Evolutionary conservation across 2,329 filamentous ascomycete species (phyloP), one percentile per base, ranked within the genome.

Genomic region (Hyphodiscus sp.): DNA sequence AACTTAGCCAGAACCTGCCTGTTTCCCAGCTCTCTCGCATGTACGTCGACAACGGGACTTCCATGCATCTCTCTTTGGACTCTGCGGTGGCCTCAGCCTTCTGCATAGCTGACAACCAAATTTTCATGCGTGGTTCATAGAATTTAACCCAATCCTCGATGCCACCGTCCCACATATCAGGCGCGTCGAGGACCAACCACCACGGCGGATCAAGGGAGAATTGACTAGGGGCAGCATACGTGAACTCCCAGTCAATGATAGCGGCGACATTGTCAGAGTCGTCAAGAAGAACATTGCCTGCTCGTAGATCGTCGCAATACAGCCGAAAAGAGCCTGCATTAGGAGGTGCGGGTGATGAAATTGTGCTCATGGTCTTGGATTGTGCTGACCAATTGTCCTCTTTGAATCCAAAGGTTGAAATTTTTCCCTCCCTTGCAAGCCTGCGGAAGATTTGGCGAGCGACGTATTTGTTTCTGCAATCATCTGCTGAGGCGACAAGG

Each of bases 181-280:
- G 63, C 11, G 48, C 41, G 11, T 67, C 53, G 2, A 72, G 54
- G 1, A 73, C 63, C 1, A 74, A 59, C 70, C 70, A 73, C 69
- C 68, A 72, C 0, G 71, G 71, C 0, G 68, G 67, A 44, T 69
- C 65, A 20, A 45, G 20, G 42, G n/a, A n/a, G n/a, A n/a, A n/a
- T n/a, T n/a, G n/a, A n/a, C n/a, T n/a, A n/a, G n/a, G n/a, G n/a
- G n/a, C n/a, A n/a, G n/a, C n/a, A n/a, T n/a, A n/a, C n/a, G n/a
- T n/a, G n/a, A n/a, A n/a, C n/a, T n/a, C n/a, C n/a, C n/a, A n/a
- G n/a, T n/a, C n/a, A n/a, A n/a, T n/a, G n/a, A n/a, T n/a, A n/a
- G n/a, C n/a, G n/a, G n/a, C n/a, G n/a, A n/a, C n/a, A n/a, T n/a
- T n/a, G n/a, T n/a, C n/a, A n/a, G n/a, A n/a, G n/a, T n/a, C n/a